Evolutionary conservation across 805 yeast genomes (phyloP), one percentile per base, ranked within the genome.

Genomic region (Wickerhamomyces subpelliculosus): DNA sequence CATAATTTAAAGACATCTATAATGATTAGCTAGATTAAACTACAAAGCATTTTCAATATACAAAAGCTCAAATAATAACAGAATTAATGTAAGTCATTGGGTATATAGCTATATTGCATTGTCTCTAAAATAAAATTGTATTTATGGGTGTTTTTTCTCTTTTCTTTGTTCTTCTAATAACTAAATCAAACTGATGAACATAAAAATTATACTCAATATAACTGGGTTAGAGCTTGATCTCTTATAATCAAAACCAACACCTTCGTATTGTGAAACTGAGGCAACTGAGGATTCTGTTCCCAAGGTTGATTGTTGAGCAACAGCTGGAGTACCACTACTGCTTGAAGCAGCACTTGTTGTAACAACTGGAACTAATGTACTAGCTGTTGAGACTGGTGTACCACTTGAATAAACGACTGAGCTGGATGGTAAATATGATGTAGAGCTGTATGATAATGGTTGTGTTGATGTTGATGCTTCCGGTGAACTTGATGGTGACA

Each of bases 241-340:
- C 27, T 33, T 43, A 32, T 34, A 28, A 29, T 34, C 39, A 20
- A 16, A 19, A 32, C 34, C 44, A 28, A 33, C 28, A 26, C 46
- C 46, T 24, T 42, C 40, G 27, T 32, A 42, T 14, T 35, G 28
- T 9, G 42, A 27, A 16, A 40, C 34, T 9, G 34, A 19, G n/a
- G 20, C 34, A 7, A 27, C 14, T 29, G 32, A 29, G 16, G 37
- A 18, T 4, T 13, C 24, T 35, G 18, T 16, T n/a, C 17, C 8
- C 4, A 18, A 1, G 8, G 13, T n/a, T 14, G 34, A 29, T 18
- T 21, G 32, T 8, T 5, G n/a, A 18, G 16, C 22, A 27, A 27
- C 33, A 30, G 21, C 30, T 19, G 39, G 37, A 12, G 37, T 26
- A 20, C 42, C 34, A 25, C 36, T 38, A 27, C 46, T 40, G 5